Percentiles rank a stretch among this genome's conserved stretches.
phyloP scores from a whole-genome alignment of 495 filamentous ascomycete genomes.

The Xylaria longipes region DNA sequence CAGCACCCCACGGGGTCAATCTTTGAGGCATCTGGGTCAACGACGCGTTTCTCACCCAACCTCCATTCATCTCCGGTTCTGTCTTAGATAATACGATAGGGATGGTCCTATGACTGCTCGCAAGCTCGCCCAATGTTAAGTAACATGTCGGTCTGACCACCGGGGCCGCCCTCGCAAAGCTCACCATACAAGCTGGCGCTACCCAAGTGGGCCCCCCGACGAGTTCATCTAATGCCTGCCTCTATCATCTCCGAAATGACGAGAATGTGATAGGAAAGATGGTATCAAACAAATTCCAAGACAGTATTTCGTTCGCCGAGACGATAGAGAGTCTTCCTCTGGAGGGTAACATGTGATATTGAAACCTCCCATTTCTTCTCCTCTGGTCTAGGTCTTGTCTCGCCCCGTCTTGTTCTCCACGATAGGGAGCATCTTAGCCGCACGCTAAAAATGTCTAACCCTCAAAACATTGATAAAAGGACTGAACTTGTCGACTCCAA shows the following conservation, averaged over 20 bases:
- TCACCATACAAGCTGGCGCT: neutral
- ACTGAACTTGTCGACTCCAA: neutral
- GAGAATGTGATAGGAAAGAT: neutral
- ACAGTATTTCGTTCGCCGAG: too few species aligned
- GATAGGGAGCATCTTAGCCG: neutral
- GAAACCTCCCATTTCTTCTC: neutral
- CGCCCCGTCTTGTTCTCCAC: neutral
- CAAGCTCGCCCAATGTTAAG: constrained; percentile 12
- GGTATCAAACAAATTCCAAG: neutral
- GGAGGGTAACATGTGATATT: neutral
- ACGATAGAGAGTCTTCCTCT: neutral
- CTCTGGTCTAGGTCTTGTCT: neutral
- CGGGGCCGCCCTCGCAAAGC: too few species aligned
- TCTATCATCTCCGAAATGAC: neutral
- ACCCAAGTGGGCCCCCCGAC: neutral
- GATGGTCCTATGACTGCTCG: neutral
- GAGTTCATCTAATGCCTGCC: neutral
- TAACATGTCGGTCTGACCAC: constrained; percentile 5
- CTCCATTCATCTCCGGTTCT: neutral
- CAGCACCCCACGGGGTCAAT: neutral
- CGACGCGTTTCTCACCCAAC: neutral
- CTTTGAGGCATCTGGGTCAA: neutral
- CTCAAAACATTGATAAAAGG: neutral
- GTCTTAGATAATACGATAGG: neutral
- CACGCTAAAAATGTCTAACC: constrained; percentile 5